These are phyloP conservation scores for Xanthoceras sorbifolium DNA, from an alignment of 345 rosid genomes.

Conservation along the genomic window DNA sequence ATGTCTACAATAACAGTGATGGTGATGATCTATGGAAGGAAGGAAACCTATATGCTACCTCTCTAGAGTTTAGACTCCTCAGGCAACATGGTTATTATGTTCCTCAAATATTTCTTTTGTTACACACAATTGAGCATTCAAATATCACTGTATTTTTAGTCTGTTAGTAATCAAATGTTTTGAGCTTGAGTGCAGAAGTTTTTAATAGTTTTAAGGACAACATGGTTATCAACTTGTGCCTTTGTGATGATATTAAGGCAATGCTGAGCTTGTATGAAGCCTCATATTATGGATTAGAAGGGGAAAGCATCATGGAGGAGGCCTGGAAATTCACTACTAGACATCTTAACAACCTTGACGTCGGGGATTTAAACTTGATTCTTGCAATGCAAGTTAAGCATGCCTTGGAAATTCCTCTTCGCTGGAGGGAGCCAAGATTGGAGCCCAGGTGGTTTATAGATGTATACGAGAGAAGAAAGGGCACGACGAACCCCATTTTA, in stretches of 20 bases:
- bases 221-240: background rate
- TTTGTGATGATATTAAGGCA: constrained; percentile 2
- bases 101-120: no score
- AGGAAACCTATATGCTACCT: background rate
- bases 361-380: background rate
- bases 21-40: constrained; percentile 10
- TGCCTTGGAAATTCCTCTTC: constrained; percentile 22
- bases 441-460: constrained; percentile 30
- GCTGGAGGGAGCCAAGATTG: constrained; percentile 8
- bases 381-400: constrained; percentile 15
- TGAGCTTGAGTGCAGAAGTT: constrained; percentile 10
- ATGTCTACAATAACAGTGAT: background rate
- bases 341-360: constrained; percentile 5
- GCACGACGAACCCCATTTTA: background rate
- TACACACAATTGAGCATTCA: no score
- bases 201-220: constrained; percentile 5
- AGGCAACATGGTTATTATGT: constrained; percentile 3
- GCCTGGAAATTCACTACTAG: constrained; percentile 7
- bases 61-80: constrained; percentile 13
- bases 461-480: constrained; percentile 4
- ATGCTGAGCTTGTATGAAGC: constrained; percentile 26
- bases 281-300: constrained; percentile 7
- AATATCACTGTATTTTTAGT: no score
- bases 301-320: constrained; percentile 20
- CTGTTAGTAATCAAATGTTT: no score